A percentile compares a stretch with the other conserved stretches of the same genome.
Conservation (phyloP, 2,329 filamentous ascomycete species). For the Apiospora marii region DNA sequence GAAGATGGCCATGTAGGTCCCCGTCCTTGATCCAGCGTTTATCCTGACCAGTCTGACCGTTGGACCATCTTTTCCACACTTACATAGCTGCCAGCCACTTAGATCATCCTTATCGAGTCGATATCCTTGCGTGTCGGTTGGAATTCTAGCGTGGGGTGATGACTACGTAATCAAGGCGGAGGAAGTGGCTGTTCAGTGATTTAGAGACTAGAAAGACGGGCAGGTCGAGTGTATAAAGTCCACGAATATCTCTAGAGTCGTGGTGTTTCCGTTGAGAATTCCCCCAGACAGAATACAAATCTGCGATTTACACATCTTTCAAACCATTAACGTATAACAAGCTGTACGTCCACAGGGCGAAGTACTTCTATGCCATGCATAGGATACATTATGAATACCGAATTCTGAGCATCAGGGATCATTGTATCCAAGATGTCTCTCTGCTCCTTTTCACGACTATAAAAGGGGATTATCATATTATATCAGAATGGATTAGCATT, state of each 20-base stretch:
- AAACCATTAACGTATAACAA: too few relatives aligned
- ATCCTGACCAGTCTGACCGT: background rate
- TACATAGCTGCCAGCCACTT: background rate
- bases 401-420: too few relatives aligned
- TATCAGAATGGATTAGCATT: too few relatives aligned
- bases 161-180: background rate
- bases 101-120: background rate
- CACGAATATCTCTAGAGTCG: background rate
- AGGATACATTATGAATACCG: too few relatives aligned
- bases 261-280: background rate
- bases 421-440: too few relatives aligned
- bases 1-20: background rate
- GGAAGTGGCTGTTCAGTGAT: background rate
- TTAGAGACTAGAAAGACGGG: too few relatives aligned
- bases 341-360: too few relatives aligned
- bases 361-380: too few relatives aligned
- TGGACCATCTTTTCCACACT: background rate
- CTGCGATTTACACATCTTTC: background rate
- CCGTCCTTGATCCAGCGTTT: background rate
- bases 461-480: too few relatives aligned
- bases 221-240: background rate
- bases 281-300: background rate
- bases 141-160: background rate
- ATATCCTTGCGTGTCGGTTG: background rate
- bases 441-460: too few relatives aligned